Evolutionary conservation across 1,284 basidiomycete genomes (phyloP).

Genomic region (Cutaneotrichosporon spelunceum): DNA sequence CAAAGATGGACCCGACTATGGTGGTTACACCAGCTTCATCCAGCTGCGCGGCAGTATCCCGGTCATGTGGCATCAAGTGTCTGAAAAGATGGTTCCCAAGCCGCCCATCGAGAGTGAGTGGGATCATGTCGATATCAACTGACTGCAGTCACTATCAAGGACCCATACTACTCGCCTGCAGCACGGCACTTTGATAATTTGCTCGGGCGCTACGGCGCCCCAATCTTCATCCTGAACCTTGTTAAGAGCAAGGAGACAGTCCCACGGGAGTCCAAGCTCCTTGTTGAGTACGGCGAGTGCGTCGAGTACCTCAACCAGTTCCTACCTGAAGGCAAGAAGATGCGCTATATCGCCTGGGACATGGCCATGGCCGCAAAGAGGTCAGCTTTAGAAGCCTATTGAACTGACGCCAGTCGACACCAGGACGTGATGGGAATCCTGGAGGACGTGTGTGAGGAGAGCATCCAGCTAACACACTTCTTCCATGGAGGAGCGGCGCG

Average conservation of each 20-base stretch:
- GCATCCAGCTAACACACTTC: slow-evolving; percentile 84
- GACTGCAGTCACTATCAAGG: slow-evolving; percentile 76
- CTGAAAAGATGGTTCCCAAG: slow-evolving; percentile 80
- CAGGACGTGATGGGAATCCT: slow-evolving; percentile 95
- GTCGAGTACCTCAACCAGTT: slow-evolving; percentile 94
- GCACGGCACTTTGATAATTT: slow-evolving; percentile 92
- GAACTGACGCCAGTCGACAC: slow-evolving; percentile 63
- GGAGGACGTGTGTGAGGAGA: slow-evolving; percentile 93
- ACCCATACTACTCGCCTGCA: slow-evolving; percentile 92
- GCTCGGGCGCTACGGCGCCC: slow-evolving; percentile 83
- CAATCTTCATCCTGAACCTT: slow-evolving; percentile 90
- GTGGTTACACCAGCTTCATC: slow-evolving; percentile 91
- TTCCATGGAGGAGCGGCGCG: slow-evolving; percentile 66
- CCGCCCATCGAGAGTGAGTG: slow-evolving; percentile 90
- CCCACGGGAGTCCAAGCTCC: slow-evolving; percentile 88
- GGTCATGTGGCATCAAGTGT: slow-evolving; percentile 93
- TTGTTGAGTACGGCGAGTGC: slow-evolving; percentile 89
- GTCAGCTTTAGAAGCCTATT: slow-evolving; percentile 20
- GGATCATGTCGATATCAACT: too few species aligned
- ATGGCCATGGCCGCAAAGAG: slow-evolving; percentile 85
- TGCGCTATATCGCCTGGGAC: slow-evolving; percentile 93
- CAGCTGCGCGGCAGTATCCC: slow-evolving; percentile 97
- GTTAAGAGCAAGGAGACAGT: slow-evolving; percentile 73
- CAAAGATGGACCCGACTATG: slow-evolving; percentile 35
- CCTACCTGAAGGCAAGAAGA: slow-evolving; percentile 76